Percentiles rank a stretch among this genome's conserved stretches.
phyloP scores from a whole-genome alignment of 2,329 filamentous ascomycete genomes.

The Sclerotinia minor region DNA sequence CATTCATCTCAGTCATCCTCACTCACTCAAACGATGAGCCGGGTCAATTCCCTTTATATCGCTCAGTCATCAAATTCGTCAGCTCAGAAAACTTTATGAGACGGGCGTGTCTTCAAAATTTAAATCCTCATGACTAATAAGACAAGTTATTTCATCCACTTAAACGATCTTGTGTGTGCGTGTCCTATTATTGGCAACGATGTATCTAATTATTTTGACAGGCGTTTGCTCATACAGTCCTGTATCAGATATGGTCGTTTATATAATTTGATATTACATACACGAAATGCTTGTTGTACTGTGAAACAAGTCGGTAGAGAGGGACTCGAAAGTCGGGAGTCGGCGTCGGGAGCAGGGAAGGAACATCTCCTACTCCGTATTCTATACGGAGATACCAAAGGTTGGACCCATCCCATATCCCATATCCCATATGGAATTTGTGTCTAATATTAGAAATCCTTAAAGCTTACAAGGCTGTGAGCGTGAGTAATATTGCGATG shows the following conservation, averaged over 20 bases:
- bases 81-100: not conserved
- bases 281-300: not conserved
- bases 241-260: not conserved
- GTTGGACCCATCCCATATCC: not conserved
- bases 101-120: not conserved
- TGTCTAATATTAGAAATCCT: slow-evolving; percentile 3
- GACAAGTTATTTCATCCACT: not conserved
- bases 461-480: not conserved
- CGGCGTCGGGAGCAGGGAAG: no score
- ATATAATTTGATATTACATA: not conserved
- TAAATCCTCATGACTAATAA: not conserved
- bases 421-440: not conserved
- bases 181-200: not conserved
- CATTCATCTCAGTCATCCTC: not conserved
- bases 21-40: not conserved
- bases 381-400: not conserved
- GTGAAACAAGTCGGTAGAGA: not conserved
- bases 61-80: not conserved
- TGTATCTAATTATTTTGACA: not conserved
- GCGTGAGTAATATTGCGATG: not conserved
- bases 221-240: not conserved
- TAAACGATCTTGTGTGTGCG: not conserved
- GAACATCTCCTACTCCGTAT: not conserved
- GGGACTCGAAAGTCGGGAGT: not conserved
- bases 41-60: not conserved